A percentile compares a stretch with the other conserved stretches of the same genome.
These are phyloP conservation scores for Fragaria nilgerrensis DNA, from an alignment of 306 rosid species.

Conservation along the genomic window DNA sequence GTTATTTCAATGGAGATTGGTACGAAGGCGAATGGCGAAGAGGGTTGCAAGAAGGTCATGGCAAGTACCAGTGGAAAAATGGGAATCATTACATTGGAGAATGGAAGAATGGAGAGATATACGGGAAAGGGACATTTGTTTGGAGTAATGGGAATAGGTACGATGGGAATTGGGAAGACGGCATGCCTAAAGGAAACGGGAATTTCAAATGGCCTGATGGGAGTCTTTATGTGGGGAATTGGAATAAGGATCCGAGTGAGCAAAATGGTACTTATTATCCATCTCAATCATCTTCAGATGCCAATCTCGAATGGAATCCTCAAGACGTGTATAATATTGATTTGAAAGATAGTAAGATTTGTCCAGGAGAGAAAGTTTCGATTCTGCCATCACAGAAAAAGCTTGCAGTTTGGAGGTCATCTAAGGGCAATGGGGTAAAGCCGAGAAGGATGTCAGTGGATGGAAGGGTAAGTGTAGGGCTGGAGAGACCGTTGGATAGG, in stretches of 20 bases:
- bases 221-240: conserved; percentile 63
- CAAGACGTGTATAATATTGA: conserved; percentile 52
- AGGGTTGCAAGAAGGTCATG: conserved; percentile 69
- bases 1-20: conserved; percentile 60
- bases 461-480: conserved; percentile 60
- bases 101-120: conserved; percentile 74
- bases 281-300: conserved; percentile 36
- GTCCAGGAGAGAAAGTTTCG: conserved; percentile 65
- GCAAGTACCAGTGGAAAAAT: conserved; percentile 73
- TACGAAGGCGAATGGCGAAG: conserved; percentile 82
- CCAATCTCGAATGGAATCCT: conserved; percentile 69
- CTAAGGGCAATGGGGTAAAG: conserved; percentile 46
- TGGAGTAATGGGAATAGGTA: conserved; percentile 68
- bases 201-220: conserved; percentile 72
- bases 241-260: conserved; percentile 59
- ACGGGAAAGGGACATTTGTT: conserved; percentile 65
- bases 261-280: conserved; percentile 60
- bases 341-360: conserved; percentile 42
- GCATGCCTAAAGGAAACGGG: conserved; percentile 70
- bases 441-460: conserved; percentile 72
- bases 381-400: conserved; percentile 80
- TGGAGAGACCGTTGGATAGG: conserved; percentile 63
- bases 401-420: conserved; percentile 75
- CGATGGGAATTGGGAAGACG: conserved; percentile 82
- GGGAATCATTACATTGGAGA: conserved; percentile 71